Evolutionary conservation across 2,329 filamentous ascomycete species (phyloP), one percentile per base, ranked within the genome.

Genomic region (Monilinia laxa): DNA sequence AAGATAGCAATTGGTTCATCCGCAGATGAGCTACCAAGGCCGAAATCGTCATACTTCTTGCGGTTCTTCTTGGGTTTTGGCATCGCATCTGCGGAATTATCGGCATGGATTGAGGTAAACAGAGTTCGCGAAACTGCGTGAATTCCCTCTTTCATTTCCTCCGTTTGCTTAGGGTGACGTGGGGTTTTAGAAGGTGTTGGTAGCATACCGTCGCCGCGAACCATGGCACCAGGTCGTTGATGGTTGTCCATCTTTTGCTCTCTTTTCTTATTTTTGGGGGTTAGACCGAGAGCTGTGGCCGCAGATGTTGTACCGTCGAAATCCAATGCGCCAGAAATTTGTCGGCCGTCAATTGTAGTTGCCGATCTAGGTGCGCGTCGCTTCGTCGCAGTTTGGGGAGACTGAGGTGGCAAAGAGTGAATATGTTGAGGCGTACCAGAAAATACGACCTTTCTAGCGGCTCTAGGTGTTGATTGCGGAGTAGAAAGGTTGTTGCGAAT

Each of bases 131-230:
- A 84, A 69, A 89, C 80, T 2, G 81, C 78, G 59, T 81, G 80
- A 66, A 88, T 81, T 59, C 81, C 81, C 69, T 82, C 80, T 62
- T 81, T 78, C 35, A 80, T 80, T 74, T 84, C 73, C 80, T 71
- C 79, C 23, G 80, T 81, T 1, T 82, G 81, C 57, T 84, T 81
- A 1, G 87, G 91, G 3, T 84, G 81, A 80, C 90, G 76, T 71
- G 87, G 91, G 3, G 91, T 94, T 80, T 93, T 93, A 70, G 87
- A 85, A 2, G 91, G 91, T 3, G 91, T 94, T 20, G 89, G 90
- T 56, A 93, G 84, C 84, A 91, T 90, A 70, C 81, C 82, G 65
- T 77, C 73, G 56, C 68, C 66, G 56, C 68, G 70, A 55, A 69
- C 23, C 35, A 67, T 57, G 12, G 68, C 62, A 47, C 63, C 68